phyloP scores from a whole-genome alignment of 805 yeast genomes.

The Myxozyma melibiosi region DNA sequence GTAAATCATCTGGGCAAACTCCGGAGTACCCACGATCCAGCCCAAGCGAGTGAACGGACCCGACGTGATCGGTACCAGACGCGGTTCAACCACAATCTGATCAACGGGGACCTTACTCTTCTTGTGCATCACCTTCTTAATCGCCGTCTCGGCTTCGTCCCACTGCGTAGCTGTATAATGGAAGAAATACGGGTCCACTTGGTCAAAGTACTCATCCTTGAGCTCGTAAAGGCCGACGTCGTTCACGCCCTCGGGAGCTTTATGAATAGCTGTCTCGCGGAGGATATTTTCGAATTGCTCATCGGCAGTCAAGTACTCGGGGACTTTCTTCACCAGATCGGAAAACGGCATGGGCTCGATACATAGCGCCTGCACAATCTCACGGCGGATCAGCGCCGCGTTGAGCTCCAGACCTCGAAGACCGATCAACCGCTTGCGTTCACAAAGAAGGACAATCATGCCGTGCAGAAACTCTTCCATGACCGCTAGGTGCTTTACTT shows the following conservation, averaged over 20 bases:
- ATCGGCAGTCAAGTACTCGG: slow-evolving; percentile 74
- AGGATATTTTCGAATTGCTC: slow-evolving; percentile 70
- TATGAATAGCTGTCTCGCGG: slow-evolving; percentile 58
- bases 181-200: slow-evolving; percentile 80
- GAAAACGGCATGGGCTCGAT: slow-evolving; percentile 73
- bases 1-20: slow-evolving; percentile 31
- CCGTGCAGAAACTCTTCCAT: slow-evolving; percentile 78
- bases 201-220: slow-evolving; percentile 55
- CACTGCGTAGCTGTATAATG: slow-evolving; percentile 76
- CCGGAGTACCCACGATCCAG: slow-evolving; percentile 34
- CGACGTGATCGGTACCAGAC: slow-evolving; percentile 38
- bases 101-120: slow-evolving; percentile 45
- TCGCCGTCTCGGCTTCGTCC: slow-evolving; percentile 74
- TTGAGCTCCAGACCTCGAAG: slow-evolving; percentile 44
- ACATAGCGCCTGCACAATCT: slow-evolving; percentile 81
- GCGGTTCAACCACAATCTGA: slow-evolving; percentile 62
- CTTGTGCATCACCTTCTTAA: slow-evolving; percentile 55
- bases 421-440: slow-evolving; percentile 61
- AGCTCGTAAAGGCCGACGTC: slow-evolving; percentile 70
- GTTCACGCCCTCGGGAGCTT: slow-evolving; percentile 59
- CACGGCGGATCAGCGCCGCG: slow-evolving; percentile 59
- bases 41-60: slow-evolving; percentile 42
- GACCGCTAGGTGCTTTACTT: slow-evolving; percentile 55
- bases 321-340: slow-evolving; percentile 65
- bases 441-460: slow-evolving; percentile 67